Conservation (phyloP, 2,329 filamentous ascomycete species). For the Talaromyces sp. region DNA sequence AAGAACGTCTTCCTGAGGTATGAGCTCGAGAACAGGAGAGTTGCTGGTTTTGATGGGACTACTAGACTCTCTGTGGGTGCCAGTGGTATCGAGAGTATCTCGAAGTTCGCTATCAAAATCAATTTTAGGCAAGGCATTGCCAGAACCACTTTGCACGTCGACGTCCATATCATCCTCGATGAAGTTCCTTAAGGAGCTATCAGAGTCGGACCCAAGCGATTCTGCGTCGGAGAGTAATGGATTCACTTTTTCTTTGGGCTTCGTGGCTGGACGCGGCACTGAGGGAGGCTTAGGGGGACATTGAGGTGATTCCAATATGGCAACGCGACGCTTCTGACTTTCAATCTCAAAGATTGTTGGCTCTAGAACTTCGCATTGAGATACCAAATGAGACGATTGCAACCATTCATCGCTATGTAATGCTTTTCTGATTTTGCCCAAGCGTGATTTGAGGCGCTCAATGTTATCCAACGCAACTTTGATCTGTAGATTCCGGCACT, state of each 20-base stretch:
- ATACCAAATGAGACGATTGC: slow-evolving; percentile 48
- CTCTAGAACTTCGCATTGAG: slow-evolving; percentile 58
- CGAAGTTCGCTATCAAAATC: not conserved
- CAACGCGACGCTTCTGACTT: slow-evolving; percentile 41
- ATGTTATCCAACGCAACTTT: slow-evolving; percentile 41
- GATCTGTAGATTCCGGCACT: slow-evolving; percentile 41
- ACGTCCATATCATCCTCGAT: slow-evolving; percentile 23
- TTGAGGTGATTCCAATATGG: slow-evolving; percentile 33
- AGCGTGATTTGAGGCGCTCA: slow-evolving; percentile 44
- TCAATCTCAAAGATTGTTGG: slow-evolving; percentile 57
- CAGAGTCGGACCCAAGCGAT: slow-evolving; percentile 29
- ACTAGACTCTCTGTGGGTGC: not conserved
- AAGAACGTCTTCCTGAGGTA: not conserved
- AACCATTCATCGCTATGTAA: slow-evolving; percentile 53
- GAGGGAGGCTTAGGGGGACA: slow-evolving; percentile 26
- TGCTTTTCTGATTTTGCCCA: slow-evolving; percentile 52
- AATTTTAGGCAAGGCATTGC: not conserved
- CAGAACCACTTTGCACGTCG: not conserved
- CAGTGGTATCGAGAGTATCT: not conserved
- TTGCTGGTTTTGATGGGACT: not conserved
- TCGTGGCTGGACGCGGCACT: slow-evolving; percentile 6
- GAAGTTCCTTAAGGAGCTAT: slow-evolving; percentile 26
- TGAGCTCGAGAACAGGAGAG: not conserved
- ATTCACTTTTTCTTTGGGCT: not conserved
- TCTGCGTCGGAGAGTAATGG: slow-evolving; percentile 26